A percentile compares a stretch with the other conserved stretches of the same genome.
phyloP scores from a whole-genome alignment of 768 basidiomycete genomes.

The Boletellus emodensis region DNA sequence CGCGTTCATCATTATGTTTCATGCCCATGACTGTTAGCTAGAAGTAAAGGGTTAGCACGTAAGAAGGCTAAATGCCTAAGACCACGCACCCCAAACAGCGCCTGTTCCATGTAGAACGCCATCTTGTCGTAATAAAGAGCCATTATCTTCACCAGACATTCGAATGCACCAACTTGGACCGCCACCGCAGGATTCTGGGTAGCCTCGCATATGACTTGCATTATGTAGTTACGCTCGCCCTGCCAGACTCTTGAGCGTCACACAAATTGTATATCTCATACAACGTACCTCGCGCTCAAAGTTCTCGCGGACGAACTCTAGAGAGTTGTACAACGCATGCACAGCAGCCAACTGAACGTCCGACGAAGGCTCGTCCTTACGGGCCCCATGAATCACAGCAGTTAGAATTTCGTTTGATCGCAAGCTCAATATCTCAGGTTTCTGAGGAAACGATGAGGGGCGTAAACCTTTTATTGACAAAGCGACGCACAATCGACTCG shows the following conservation, averaged over 20 bases:
- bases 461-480: constrained; percentile 1
- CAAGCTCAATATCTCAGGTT: constrained; percentile 84
- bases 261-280: not conserved
- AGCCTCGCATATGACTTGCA: constrained; percentile 99
- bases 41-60: constrained; percentile 12
- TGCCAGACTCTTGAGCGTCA: constrained; percentile 30
- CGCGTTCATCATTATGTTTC: constrained; percentile 87
- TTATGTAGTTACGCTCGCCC: constrained; percentile 99
- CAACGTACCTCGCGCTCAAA: constrained; percentile 89
- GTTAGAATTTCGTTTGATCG: constrained; percentile 97
- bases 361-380: constrained; percentile 87
- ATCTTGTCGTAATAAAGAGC: constrained; percentile 98
- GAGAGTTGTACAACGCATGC: constrained; percentile 88
- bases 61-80: constrained; percentile 2
- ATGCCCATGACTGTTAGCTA: constrained; percentile 97
- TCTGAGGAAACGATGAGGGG: constrained; percentile 42
- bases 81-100: constrained; percentile 84
- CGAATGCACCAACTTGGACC: constrained; percentile 96
- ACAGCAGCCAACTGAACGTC: constrained; percentile 95
- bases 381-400: constrained; percentile 95
- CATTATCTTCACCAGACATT: constrained; percentile 96
- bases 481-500: constrained; percentile 81
- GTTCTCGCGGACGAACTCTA: constrained; percentile 97
- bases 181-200: constrained; percentile 77
- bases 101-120: constrained; percentile 99